Evolutionary conservation across 495 filamentous ascomycete species (phyloP).

Genomic region (Aspergillus steynii): DNA sequence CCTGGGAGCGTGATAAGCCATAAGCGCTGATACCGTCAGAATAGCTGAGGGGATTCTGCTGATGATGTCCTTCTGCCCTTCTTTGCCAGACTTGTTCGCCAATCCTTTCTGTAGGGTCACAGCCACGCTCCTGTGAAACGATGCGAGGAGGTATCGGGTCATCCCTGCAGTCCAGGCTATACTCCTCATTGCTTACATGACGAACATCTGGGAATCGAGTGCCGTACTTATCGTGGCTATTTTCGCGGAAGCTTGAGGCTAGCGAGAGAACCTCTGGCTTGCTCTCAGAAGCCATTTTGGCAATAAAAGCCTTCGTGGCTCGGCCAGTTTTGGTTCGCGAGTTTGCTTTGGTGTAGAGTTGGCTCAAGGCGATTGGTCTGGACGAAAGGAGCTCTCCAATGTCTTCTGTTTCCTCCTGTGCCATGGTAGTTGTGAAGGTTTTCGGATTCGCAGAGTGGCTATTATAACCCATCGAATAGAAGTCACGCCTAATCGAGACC

Average conservation of each 20-base stretch:
- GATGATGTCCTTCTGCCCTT: neutral
- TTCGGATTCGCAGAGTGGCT: neutral
- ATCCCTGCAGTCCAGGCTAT: neutral
- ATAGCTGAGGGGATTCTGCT: constrained; percentile 24
- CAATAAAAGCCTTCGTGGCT: constrained; percentile 11
- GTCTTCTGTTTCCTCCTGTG: constrained; percentile 20
- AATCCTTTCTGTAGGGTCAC: neutral
- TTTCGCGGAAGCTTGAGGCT: neutral
- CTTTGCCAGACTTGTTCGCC: constrained; percentile 1
- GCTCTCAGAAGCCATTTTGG: constrained; percentile 3
- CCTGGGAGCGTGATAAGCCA: constrained; percentile 7
- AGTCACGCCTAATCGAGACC: neutral
- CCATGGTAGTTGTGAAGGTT: constrained; percentile 5
- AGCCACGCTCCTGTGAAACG: constrained; percentile 7
- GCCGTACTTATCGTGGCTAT: neutral
- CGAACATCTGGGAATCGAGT: neutral
- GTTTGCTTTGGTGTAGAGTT: constrained; percentile 16
- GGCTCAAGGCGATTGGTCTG: constrained; percentile 24
- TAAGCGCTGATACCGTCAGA: constrained; percentile 9
- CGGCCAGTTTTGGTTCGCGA: constrained; percentile 20
- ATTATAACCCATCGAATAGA: neutral
- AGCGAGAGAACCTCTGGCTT: neutral
- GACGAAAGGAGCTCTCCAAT: constrained; percentile 26
- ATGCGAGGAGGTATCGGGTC: constrained; percentile 1
- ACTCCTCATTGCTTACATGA: neutral